phyloP scores from a whole-genome alignment of 768 basidiomycete genomes.

The Boletellus sp. region DNA sequence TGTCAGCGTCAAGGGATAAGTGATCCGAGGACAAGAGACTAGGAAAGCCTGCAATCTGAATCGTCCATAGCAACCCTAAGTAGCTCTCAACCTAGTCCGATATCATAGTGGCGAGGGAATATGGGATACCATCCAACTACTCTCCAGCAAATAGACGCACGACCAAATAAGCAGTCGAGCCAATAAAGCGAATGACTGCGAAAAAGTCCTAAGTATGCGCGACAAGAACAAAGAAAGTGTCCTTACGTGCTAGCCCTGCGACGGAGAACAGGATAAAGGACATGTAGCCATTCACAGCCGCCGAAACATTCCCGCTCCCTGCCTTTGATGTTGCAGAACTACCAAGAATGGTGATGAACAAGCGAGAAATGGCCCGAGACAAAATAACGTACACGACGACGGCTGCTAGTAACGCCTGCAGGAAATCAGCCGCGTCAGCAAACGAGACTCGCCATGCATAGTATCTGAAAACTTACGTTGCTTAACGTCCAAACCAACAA shows the following conservation, averaged over 20 bases:
- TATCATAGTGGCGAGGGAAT: background rate
- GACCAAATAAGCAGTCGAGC: constrained; percentile 78
- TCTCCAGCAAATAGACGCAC: constrained; percentile 88
- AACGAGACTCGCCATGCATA: background rate
- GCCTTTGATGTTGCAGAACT: constrained; percentile 47
- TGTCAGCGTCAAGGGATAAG: no score
- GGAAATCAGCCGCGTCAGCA: constrained; percentile 5
- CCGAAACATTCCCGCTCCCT: constrained; percentile 41
- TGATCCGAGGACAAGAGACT: background rate
- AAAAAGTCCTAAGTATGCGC: background rate
- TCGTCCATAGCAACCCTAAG: constrained; percentile 10
- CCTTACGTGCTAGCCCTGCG: constrained; percentile 81
- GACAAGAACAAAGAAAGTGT: background rate
- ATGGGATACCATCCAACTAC: constrained; percentile 28
- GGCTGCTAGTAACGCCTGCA: constrained; percentile 67
- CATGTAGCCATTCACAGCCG: constrained; percentile 81
- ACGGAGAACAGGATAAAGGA: constrained; percentile 86
- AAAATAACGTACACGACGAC: constrained; percentile 60
- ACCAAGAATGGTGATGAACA: constrained; percentile 1
- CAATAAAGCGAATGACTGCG: constrained; percentile 82
- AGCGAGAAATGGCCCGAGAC: background rate
- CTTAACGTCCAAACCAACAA: constrained; percentile 85
- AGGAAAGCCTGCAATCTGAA: background rate
- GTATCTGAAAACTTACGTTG: constrained; percentile 52
- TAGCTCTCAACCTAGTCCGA: background rate